These are phyloP conservation scores for Neurospora sp. DNA, from an alignment of 495 filamentous ascomycete species.

Conservation along the genomic window DNA sequence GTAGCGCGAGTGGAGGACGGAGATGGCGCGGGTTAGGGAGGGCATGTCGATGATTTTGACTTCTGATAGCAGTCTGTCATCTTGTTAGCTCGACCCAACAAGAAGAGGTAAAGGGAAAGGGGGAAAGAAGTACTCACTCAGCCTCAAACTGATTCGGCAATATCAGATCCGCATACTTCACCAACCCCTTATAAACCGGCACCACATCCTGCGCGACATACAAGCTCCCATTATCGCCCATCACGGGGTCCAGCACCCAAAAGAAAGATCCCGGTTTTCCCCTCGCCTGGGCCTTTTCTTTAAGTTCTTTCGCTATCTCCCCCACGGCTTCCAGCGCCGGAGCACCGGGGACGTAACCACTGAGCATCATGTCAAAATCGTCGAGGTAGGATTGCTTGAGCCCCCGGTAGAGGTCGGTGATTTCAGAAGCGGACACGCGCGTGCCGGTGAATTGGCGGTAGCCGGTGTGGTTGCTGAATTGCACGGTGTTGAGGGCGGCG, in stretches of 20 bases:
- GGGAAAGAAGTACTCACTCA: conserved; percentile 67
- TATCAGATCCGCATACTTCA: conserved; percentile 79
- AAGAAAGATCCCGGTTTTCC: conserved; percentile 69
- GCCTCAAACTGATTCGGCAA: conserved; percentile 96
- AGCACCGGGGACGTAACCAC: conserved; percentile 84
- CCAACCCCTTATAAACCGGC: conserved; percentile 73
- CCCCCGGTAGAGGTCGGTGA: conserved; percentile 74
- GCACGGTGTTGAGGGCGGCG: conserved; percentile 84
- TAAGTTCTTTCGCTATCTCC: conserved; percentile 68
- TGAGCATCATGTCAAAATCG: conserved; percentile 86
- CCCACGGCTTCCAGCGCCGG: conserved; percentile 76
- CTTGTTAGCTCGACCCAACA: no score
- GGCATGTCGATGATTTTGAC: conserved; percentile 68
- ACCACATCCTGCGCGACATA: conserved; percentile 87
- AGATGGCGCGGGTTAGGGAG: conserved; percentile 62
- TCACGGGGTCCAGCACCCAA: conserved; percentile 97
- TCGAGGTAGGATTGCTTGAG: conserved; percentile 71
- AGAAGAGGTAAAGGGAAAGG: not conserved
- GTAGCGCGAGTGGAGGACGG: conserved; percentile 65
- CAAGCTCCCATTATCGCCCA: conserved; percentile 87
- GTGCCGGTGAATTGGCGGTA: conserved; percentile 83
- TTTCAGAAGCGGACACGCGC: conserved; percentile 67
- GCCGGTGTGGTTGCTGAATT: conserved; percentile 93
- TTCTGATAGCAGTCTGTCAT: conserved; percentile 73
- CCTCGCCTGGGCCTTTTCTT: conserved; percentile 44